These are phyloP conservation scores for Cryoendolithus antarcticus DNA, from an alignment of 2,329 filamentous ascomycete species.

Conservation along the genomic window DNA sequence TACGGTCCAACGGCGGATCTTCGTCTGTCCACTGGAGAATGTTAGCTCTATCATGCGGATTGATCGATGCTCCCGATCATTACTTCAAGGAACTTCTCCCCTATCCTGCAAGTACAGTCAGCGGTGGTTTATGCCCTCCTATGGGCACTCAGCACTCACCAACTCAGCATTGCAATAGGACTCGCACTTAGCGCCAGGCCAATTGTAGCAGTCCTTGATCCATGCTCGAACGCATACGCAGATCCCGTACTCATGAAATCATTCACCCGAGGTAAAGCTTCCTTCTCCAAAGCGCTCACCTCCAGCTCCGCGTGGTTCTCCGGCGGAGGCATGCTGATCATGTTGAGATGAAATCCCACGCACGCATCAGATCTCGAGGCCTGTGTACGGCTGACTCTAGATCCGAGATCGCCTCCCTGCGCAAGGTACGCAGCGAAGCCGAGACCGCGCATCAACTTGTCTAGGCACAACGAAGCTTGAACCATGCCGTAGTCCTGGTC, in stretches of 20 bases:
- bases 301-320: constrained; percentile 11
- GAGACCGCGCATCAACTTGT: constrained; percentile 38
- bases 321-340: constrained; percentile 11
- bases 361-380: constrained; percentile 8
- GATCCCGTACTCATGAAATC: constrained; percentile 31
- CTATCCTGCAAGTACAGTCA: constrained; percentile 27
- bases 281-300: constrained; percentile 24
- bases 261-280: constrained; percentile 24
- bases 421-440: constrained; percentile 41
- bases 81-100: constrained; percentile 39
- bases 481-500: constrained; percentile 30
- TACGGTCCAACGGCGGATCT: constrained; percentile 26
- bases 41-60: neutral
- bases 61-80: neutral
- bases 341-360: constrained; percentile 17
- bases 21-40: constrained; percentile 33
- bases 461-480: constrained; percentile 32
- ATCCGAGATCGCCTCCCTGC: constrained; percentile 45
- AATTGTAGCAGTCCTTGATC: constrained; percentile 43
- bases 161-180: constrained; percentile 46
- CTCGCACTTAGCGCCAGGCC: constrained; percentile 41
- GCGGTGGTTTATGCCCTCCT: neutral
- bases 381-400: constrained; percentile 29
- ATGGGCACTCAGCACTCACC: constrained; percentile 18
- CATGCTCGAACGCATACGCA: constrained; percentile 43